A percentile compares a stretch with the other conserved stretches of the same genome.
These are phyloP conservation scores for Myxozyma kluyveri DNA, from an alignment of 805 yeast genomes.

Conservation along the genomic window DNA sequence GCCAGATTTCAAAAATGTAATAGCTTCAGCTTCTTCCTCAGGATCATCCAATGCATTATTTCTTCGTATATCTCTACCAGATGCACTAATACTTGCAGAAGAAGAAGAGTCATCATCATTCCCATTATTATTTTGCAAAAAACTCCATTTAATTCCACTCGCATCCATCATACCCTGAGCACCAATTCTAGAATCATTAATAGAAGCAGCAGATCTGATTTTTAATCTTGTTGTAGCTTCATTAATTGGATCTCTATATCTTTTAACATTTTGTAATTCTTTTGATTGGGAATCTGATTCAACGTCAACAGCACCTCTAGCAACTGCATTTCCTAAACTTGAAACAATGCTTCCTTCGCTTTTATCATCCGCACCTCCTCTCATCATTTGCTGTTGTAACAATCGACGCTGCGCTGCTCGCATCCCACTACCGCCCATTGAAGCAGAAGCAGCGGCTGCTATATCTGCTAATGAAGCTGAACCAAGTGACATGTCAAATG, in stretches of 20 bases:
- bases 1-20: not conserved
- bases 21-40: conserved; percentile 1
- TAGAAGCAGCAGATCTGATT: no score
- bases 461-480: conserved; percentile 25
- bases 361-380: no score
- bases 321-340: not conserved
- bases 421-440: conserved; percentile 3
- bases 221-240: no score
- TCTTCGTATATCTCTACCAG: no score
- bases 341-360: not conserved
- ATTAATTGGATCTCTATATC: conserved; percentile 26
- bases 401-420: not conserved
- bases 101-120: no score
- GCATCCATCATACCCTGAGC: conserved; percentile 5
- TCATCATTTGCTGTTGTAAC: not conserved
- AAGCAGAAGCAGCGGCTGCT: conserved; percentile 24
- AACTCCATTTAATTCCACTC: conserved; percentile 9
- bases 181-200: no score
- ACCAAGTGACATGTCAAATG: conserved; percentile 7
- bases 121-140: no score
- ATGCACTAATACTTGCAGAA: no score
- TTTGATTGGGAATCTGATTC: conserved; percentile 24
- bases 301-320: not conserved
- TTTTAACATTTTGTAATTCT: conserved; percentile 26
- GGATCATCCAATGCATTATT: no score